Base-by-base conservation (phyloP, 805 yeast species). In the Kazachstania kunashirensis region DNA sequence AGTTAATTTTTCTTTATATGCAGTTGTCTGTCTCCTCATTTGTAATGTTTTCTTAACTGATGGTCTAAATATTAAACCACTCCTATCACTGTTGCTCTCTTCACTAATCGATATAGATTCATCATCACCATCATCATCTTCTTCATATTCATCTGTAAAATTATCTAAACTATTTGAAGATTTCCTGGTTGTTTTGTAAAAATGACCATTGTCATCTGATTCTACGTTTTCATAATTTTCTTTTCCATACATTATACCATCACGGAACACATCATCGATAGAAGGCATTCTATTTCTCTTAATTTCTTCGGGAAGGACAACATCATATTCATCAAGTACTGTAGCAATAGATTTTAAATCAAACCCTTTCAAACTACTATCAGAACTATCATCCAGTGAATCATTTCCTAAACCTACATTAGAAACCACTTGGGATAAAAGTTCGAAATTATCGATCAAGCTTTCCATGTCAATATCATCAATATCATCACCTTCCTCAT, bases 301-400 rank as follows among this genome's bases (percentile, higher is more conserved):
- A 12, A 10, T 21, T 2, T 21, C 25, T 21, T 13, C 21, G 5
- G 31, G 29, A 11, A 16, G 16, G 14, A 48, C 46, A 2, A 53
- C 52, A 16, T 53, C 56, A 34, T 54, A 56, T 39, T 56, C 59
- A 39, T 54, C 59, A 8, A 55, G 37, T 6, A 53, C 56, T 3
- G 57, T 41, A 1, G 48, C 52, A 34, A 53, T 37, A 11, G 58
- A 50, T 9, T 39, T 38, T 7, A 51, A 23, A 17, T 44, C 50
- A 5, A 45, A 19, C 13, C 30, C 31, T 3, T 33, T 14, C 5
- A 25, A 24, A 23, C 15, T 13, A 25, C 20, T 24, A 14, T 43
- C 48, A 17, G 32, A 41, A 9, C 33, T 38, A 17, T 29, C 30
- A 12, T 24, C 36, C 12, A 29, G 31, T 4, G 29, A 39, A 5